Evolutionary conservation across 345 rosid genomes (phyloP).

Genomic region (Leavenworthia alabamica): DNA sequence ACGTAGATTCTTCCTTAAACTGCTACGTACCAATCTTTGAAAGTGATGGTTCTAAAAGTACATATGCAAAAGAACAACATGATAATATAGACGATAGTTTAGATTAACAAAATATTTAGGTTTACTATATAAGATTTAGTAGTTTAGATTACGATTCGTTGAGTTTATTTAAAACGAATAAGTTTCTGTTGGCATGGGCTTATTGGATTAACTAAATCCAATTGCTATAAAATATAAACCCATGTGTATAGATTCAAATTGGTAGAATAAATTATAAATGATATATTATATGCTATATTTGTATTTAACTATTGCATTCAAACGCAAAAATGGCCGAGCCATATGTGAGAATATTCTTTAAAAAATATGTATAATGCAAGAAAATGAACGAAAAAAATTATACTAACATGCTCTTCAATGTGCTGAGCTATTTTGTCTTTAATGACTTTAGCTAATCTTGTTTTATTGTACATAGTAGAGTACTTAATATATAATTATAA

Average conservation of each 20-base stretch:
- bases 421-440: too few relatives aligned
- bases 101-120: conserved; percentile 24
- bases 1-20: conserved; percentile 23
- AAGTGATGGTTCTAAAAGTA: conserved; percentile 21
- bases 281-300: background rate
- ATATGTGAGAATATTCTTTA: background rate
- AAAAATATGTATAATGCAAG: background rate
- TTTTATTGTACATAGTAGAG: too few relatives aligned
- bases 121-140: too few relatives aligned
- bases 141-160: too few relatives aligned
- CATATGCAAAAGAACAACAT: conserved; percentile 8
- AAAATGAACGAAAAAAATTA: background rate
- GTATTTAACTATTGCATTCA: background rate
- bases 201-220: too few relatives aligned
- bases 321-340: background rate
- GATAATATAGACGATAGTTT: background rate
- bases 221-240: too few relatives aligned
- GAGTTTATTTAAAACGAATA: too few relatives aligned
- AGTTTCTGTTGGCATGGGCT: too few relatives aligned
- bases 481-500: too few relatives aligned
- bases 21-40: conserved; percentile 13
- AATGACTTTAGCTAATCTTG: too few relatives aligned
- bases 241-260: too few relatives aligned
- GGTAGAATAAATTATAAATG: too few relatives aligned
- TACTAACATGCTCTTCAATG: background rate